Evolutionary conservation across 306 rosid genomes (phyloP).

Genomic region (Prunus armeniaca): DNA sequence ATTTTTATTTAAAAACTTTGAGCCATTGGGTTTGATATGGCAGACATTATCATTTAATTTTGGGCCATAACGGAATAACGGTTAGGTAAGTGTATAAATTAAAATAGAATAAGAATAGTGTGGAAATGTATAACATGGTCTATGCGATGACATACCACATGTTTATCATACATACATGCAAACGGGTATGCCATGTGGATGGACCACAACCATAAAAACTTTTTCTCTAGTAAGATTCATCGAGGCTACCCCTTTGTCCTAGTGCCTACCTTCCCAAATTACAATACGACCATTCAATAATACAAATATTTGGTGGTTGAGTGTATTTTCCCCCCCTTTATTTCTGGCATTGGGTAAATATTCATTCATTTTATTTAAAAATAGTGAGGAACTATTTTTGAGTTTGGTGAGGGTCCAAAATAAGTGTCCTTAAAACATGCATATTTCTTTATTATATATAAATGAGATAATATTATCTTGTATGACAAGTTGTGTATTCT

Average conservation of each 20-base stretch:
- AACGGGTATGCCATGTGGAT: neutral
- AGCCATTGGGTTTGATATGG: slow-evolving; percentile 15
- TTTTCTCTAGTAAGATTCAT: neutral
- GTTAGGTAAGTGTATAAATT: slow-evolving; percentile 41
- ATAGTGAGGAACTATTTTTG: too few species aligned
- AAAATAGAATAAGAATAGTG: neutral
- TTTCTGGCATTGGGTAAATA: neutral
- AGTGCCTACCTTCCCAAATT: neutral
- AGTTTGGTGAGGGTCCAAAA: too few species aligned
- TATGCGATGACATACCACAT: slow-evolving; percentile 16
- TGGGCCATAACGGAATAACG: slow-evolving; percentile 33
- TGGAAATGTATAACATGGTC: neutral
- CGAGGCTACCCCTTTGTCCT: neutral
- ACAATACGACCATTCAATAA: neutral
- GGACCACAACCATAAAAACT: slow-evolving; percentile 22
- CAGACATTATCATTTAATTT: slow-evolving; percentile 51
- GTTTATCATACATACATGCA: slow-evolving; percentile 13
- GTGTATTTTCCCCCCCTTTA: neutral
- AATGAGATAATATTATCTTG: too few species aligned
- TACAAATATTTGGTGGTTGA: neutral
- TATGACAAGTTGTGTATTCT: too few species aligned
- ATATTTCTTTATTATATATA: too few species aligned
- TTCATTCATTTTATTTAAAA: neutral
- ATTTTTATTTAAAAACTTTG: too few species aligned
- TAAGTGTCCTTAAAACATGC: too few species aligned